Evolutionary conservation across 148 eudicot species (phyloP), one percentile per base, ranked within the genome.

Genomic region (Chenopodium album): DNA sequence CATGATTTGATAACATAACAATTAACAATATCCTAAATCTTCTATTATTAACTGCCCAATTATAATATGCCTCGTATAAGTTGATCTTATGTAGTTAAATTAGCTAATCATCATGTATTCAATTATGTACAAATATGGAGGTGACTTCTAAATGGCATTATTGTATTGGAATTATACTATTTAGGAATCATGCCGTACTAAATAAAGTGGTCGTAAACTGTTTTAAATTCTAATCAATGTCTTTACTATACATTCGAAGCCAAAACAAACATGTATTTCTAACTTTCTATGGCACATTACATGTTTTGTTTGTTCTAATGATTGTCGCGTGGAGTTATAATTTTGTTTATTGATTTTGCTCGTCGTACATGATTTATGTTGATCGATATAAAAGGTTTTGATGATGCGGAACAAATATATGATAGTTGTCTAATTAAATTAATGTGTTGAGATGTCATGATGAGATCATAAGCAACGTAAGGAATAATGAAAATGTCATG

Each of bases 121-220:
- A 56, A 56, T 1, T 56, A 17, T 70, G 37, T 59, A 72, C 77
- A 80, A 71, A 72, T 28, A 72, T 5, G 44, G 77, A 73, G 9
- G 74, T 78, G 76, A 62, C 81, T 71, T 56, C 62, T 64, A 29
- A 34, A 34, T 78, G 81, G 50, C 77, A 71, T 82, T 37, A 82
- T 78, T 78, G 50, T 32, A 78, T 5, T 63, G 81, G 81, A 81
- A 62, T 17, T 32, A 60, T 77, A 32, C 77, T 31, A 3, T 29
- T 41, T 56, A 17, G 22, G 62, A 56, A 56, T 56, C 4, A 56
- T 17, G 3, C 62, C 62, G 22, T 56, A 56, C 62, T 17, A 56
- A 3, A 32, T 64, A 65, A 41, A 1, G 7, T 17, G 63, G n/a
- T 59, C 7, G 34, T 44, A 0, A 28, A 67, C 16, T 67, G 34